phyloP scores from a whole-genome alignment of 1,284 basidiomycete species.

The Ceratobasidium sp. region DNA sequence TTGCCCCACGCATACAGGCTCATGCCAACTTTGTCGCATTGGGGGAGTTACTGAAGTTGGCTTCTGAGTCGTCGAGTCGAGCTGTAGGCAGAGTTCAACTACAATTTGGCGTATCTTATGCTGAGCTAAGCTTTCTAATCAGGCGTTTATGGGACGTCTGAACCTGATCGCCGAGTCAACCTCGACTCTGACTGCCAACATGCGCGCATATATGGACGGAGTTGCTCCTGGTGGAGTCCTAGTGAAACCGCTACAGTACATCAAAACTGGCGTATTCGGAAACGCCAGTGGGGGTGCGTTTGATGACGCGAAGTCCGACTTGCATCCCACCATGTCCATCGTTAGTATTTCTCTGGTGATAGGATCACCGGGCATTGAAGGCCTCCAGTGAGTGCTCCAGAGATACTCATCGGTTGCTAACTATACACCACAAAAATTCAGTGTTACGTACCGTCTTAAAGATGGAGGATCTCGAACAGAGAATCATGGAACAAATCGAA shows the following conservation, averaged over 20 bases:
- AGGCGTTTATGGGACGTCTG: conserved; percentile 2
- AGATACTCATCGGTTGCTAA: not conserved
- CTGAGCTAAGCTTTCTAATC: too few relatives aligned
- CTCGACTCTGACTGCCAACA: not conserved
- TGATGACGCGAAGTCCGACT: not conserved
- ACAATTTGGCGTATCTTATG: too few relatives aligned
- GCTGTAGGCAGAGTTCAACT: too few relatives aligned
- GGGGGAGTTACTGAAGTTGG: too few relatives aligned
- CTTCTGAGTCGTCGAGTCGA: too few relatives aligned
- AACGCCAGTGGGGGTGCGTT: not conserved
- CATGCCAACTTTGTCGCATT: too few relatives aligned
- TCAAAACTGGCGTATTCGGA: not conserved
- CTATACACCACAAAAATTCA: not conserved
- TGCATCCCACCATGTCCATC: not conserved
- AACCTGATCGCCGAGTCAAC: conserved; percentile 1
- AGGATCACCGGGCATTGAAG: not conserved
- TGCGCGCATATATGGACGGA: conserved; percentile 5
- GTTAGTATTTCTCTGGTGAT: not conserved
- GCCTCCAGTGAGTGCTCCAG: not conserved
- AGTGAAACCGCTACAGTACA: not conserved
- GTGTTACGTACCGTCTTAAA: not conserved
- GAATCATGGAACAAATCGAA: not conserved
- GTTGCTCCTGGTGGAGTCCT: conserved; percentile 1
- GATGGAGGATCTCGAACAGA: not conserved
- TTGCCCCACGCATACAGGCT: too few relatives aligned